Conservation (phyloP, 2,329 filamentous ascomycete species). For the Exophiala oligosperma region DNA sequence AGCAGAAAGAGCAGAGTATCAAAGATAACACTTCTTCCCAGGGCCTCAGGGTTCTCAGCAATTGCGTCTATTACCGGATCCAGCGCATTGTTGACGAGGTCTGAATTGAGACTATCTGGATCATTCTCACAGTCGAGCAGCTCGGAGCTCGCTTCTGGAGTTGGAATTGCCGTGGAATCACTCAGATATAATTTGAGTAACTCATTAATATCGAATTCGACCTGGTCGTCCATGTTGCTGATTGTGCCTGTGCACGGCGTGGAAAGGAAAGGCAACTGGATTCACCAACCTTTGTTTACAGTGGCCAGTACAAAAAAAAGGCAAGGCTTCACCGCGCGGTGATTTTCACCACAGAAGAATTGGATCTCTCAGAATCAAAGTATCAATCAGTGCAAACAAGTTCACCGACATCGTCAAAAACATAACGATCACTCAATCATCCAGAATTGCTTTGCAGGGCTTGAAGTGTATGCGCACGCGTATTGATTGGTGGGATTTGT, state of each 20-base stretch:
- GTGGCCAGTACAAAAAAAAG: not conserved
- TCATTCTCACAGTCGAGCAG: slow-evolving; percentile 92
- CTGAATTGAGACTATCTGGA: slow-evolving; percentile 75
- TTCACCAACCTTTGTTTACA: not conserved
- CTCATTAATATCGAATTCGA: slow-evolving; percentile 93
- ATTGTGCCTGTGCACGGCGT: not conserved
- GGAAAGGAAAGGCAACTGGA: too few species aligned
- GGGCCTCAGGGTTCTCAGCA: slow-evolving; percentile 85
- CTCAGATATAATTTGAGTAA: slow-evolving; percentile 96
- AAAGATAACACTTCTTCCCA: slow-evolving; percentile 75
- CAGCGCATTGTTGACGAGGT: slow-evolving; percentile 78
- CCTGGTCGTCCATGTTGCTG: slow-evolving; percentile 57
- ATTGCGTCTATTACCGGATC: slow-evolving; percentile 92
- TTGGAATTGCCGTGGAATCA: slow-evolving; percentile 79
- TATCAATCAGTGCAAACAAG: not conserved
- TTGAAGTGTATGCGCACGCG: not conserved
- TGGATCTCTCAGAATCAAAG: too few species aligned
- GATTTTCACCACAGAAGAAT: not conserved
- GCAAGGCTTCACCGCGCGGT: not conserved
- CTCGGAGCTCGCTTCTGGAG: slow-evolving; percentile 78
- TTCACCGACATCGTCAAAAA: not conserved
- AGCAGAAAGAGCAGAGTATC: slow-evolving; percentile 94
- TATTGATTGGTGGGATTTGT: not conserved
- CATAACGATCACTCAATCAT: not conserved
- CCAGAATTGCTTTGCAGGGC: not conserved